Evolutionary conservation across 2,329 filamentous ascomycete species (phyloP), one percentile per base, ranked within the genome.

Genomic region (Ophiosphaerella herpotricha): DNA sequence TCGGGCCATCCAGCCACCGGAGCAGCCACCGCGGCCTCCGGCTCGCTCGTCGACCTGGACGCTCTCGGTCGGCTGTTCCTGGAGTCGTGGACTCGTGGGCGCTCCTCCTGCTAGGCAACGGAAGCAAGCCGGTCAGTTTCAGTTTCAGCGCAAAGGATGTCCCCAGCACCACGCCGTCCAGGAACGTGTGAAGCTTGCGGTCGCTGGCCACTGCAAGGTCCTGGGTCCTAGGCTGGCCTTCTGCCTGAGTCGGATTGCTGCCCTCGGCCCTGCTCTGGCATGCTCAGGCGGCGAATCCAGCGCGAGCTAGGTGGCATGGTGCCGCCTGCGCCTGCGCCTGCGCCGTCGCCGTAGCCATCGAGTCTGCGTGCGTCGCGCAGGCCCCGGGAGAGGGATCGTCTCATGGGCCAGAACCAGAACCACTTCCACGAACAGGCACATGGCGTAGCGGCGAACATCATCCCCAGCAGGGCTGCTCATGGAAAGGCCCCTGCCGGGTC

Each of bases 401-500:
- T 70, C 66, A 69, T 63, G 67, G 68, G 64, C 67, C 64, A 70
- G 65, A 68, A 67, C 61, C 55, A 29, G 26, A 29, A 29, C 26
- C 26, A 29, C 26, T 29, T 7, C 7, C 54, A 57, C 46, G 58
- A 57, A 58, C 63, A 54, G 57, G 56, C 58, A 60, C 48, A 56
- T 50, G 59, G 58, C 26, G 55, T 63, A 57, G 61, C 55, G 61
- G 63, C 58, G 58, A 61, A 58, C 59, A 57, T 63, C 38, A 29
- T 29, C 54, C 58, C 55, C 61, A 66, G 57, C 64, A 67, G 57
- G 57, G 57, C 64, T 62, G 63, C 63, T 64, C 55, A 58, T 48
- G 48, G 55, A 47, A 55, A 43, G 39, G 39, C 55, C 45, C 54
- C 51, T 44, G 39, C 46, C 50, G 52, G 38, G 39, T 42, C 60